Evolutionary conservation across 2,329 filamentous ascomycete genomes (phyloP).

Genomic region (Mycosphaerella sp.): DNA sequence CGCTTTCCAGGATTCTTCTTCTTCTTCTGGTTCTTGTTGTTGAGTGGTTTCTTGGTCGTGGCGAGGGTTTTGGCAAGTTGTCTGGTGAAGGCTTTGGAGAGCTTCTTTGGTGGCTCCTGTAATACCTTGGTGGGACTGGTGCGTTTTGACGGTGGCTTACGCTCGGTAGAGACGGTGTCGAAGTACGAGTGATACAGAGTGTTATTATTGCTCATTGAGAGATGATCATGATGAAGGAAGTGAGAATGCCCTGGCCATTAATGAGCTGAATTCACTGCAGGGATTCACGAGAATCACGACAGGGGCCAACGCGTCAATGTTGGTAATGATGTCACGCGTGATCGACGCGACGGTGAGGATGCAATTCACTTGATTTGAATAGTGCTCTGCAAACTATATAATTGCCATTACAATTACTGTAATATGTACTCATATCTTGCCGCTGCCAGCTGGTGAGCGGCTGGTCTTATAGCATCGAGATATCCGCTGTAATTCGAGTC

Average conservation of each 20-base stretch:
- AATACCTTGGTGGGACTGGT: background rate
- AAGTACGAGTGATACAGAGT: slow-evolving; percentile 9
- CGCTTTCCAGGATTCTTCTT: background rate
- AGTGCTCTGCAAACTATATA: background rate
- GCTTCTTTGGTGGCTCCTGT: slow-evolving; percentile 3
- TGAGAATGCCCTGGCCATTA: background rate
- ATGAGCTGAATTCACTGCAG: no score
- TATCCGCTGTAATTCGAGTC: no score
- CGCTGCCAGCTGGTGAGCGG: no score
- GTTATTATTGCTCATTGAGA: slow-evolving; percentile 3
- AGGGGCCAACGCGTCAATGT: no score
- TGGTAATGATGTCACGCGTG: no score
- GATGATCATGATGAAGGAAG: background rate
- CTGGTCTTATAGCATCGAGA: no score
- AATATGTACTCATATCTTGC: background rate
- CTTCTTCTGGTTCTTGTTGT: background rate
- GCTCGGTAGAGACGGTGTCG: slow-evolving; percentile 4
- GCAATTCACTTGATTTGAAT: no score
- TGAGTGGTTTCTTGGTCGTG: background rate
- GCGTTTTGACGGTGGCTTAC: slow-evolving; percentile 4
- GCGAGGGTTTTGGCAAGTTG: slow-evolving; percentile 10
- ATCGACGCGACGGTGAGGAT: no score
- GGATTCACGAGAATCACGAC: no score
- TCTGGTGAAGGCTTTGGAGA: slow-evolving; percentile 7
- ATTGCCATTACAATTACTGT: background rate